Evolutionary conservation across 208 protist species (phyloP).

Genomic region (Leishmania tropica): DNA sequence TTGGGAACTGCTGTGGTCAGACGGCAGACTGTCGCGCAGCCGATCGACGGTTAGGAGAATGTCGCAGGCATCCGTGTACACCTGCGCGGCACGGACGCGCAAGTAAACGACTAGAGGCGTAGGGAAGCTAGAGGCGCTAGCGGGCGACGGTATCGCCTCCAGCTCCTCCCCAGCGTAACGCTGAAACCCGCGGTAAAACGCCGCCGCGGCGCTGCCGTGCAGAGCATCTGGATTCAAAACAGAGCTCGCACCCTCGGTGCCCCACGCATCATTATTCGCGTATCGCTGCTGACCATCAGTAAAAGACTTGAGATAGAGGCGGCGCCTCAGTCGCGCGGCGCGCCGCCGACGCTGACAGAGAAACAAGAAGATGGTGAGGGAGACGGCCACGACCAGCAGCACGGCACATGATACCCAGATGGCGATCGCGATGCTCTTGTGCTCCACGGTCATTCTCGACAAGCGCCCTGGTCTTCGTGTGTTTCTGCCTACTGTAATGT

Average conservation of each 20-base stretch:
- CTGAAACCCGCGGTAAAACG: slow-evolving; percentile 20
- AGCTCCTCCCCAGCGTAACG: slow-evolving; percentile 22
- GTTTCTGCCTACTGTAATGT: not conserved
- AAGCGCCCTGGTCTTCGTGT: not conserved
- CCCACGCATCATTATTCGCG: not conserved
- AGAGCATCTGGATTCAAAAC: not conserved
- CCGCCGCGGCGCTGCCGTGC: not conserved
- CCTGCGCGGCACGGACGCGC: slow-evolving; percentile 18
- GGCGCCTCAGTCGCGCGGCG: slow-evolving; percentile 10
- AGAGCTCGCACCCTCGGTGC: not conserved
- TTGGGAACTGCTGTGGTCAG: slow-evolving; percentile 10
- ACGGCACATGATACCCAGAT: slow-evolving; percentile 60
- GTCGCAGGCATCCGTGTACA: slow-evolving; percentile 36
- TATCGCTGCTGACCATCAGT: not conserved
- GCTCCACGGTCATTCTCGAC: slow-evolving; percentile 37
- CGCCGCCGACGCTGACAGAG: slow-evolving; percentile 18
- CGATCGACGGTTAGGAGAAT: slow-evolving; percentile 53
- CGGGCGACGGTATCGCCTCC: slow-evolving; percentile 24
- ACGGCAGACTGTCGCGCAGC: slow-evolving; percentile 17
- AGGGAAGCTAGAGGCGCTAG: slow-evolving; percentile 5
- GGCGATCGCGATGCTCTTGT: slow-evolving; percentile 46
- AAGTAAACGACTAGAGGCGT: slow-evolving; percentile 33
- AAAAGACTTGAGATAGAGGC: slow-evolving; percentile 1
- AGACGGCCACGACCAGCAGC: slow-evolving; percentile 49
- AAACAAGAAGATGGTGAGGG: slow-evolving; percentile 37